Conservation (phyloP, 495 filamentous ascomycete genomes). For the Trichoderma asperelloides region DNA sequence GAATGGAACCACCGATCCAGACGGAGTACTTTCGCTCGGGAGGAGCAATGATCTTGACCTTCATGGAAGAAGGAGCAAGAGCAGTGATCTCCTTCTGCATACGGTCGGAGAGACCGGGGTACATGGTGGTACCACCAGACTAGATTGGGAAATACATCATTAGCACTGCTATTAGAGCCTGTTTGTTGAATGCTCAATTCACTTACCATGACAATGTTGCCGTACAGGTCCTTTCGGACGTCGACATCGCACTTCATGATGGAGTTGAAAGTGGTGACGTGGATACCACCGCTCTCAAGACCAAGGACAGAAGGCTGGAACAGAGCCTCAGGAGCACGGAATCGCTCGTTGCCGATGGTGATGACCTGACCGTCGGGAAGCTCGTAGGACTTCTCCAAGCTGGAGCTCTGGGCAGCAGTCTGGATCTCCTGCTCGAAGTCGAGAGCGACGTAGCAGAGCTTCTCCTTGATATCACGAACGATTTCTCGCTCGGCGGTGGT, state of each 20-base stretch:
- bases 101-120: conserved; percentile 99
- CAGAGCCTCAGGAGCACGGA: conserved; percentile 98
- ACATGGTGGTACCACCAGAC: conserved; percentile 99
- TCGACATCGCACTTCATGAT: conserved; percentile 99
- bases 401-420: conserved; percentile 93
- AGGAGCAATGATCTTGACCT: conserved; percentile 97
- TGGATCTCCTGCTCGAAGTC: conserved; percentile 99
- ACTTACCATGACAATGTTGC: conserved; percentile 99
- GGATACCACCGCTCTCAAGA: conserved; percentile 97
- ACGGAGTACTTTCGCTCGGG: conserved; percentile 98
- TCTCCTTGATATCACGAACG: conserved; percentile 99
- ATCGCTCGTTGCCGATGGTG: conserved; percentile 99
- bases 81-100: conserved; percentile 99
- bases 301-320: conserved; percentile 98
- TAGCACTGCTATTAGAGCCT: conserved; percentile 4
- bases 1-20: conserved; percentile 99
- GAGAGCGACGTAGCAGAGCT: conserved; percentile 97
- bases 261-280: conserved; percentile 99
- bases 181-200: conserved; percentile 1
- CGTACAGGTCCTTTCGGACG: conserved; percentile 98
- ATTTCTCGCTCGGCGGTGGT: conserved; percentile 99
- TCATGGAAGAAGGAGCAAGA: conserved; percentile 97
- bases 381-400: conserved; percentile 99
- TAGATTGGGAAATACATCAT: conserved; percentile 24
- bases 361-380: conserved; percentile 99